These are phyloP conservation scores for Hypoxylon rubiginosum DNA, from an alignment of 2,329 filamentous ascomycete genomes.

Conservation along the genomic window DNA sequence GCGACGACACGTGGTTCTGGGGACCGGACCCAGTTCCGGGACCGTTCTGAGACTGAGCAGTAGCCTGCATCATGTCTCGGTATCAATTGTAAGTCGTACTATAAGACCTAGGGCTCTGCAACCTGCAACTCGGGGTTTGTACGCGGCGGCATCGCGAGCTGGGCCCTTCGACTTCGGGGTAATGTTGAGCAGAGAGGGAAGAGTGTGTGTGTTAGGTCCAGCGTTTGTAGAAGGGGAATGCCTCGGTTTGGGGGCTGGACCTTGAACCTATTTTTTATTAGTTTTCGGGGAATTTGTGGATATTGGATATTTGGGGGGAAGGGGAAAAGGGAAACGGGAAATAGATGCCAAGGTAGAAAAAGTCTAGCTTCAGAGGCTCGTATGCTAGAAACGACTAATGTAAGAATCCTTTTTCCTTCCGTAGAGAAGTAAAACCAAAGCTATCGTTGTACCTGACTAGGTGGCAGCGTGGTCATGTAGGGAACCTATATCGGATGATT, in stretches of 20 bases:
- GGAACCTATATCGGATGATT: not conserved
- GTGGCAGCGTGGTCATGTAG: no score
- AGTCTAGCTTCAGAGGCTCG: constrained; percentile 6
- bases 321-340: constrained; percentile 4
- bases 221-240: constrained; percentile 15
- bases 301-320: constrained; percentile 14
- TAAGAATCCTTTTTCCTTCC: not conserved
- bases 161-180: constrained; percentile 55
- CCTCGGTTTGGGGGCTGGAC: constrained; percentile 24
- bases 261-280: constrained; percentile 24
- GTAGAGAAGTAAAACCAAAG: not conserved
- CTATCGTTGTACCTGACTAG: constrained; percentile 32
- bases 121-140: constrained; percentile 40
- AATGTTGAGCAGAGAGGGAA: constrained; percentile 60
- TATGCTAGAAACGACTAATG: not conserved
- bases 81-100: constrained; percentile 36
- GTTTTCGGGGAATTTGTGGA: constrained; percentile 37
- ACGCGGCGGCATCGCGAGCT: constrained; percentile 48
- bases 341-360: constrained; percentile 27
- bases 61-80: constrained; percentile 38
- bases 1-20: constrained; percentile 46
- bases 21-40: constrained; percentile 21
- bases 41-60: constrained; percentile 28
- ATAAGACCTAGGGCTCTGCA: constrained; percentile 28
- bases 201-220: constrained; percentile 19